Percentiles rank a stretch among this genome's conserved stretches.
phyloP scores from a whole-genome alignment of 495 filamentous ascomycete genomes.

The Penicillium alfredii region DNA sequence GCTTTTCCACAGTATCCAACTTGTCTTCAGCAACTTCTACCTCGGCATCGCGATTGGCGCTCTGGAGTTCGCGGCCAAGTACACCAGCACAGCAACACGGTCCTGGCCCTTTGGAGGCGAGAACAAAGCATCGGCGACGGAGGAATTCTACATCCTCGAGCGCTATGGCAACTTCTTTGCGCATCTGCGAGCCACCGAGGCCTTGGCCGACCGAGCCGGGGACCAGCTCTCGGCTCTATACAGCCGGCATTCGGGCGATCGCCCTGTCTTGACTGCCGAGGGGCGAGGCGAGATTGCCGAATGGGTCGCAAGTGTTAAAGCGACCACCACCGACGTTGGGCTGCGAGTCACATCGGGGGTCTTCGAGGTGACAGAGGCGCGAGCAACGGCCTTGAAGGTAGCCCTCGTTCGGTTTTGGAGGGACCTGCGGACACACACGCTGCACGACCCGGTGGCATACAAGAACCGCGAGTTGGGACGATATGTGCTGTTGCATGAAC shows the following conservation, averaged over 20 bases:
- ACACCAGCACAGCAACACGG: conserved; percentile 47
- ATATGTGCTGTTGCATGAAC: conserved; percentile 45
- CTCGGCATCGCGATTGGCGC: conserved; percentile 53
- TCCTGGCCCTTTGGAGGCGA: conserved; percentile 56
- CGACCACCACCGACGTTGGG: conserved; percentile 52
- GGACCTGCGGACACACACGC: conserved; percentile 52
- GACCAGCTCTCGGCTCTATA: conserved; percentile 39
- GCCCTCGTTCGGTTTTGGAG: conserved; percentile 57
- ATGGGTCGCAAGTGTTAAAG: conserved; percentile 54
- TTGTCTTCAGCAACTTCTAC: conserved; percentile 59
- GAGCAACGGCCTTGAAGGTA: conserved; percentile 47
- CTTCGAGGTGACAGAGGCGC: conserved; percentile 54
- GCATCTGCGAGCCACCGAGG: conserved; percentile 50
- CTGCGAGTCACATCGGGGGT: conserved; percentile 50
- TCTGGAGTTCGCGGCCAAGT: conserved; percentile 42
- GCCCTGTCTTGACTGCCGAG: conserved; percentile 34
- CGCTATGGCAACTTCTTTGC: conserved; percentile 56
- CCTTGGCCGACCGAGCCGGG: conserved; percentile 50
- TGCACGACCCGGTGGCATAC: conserved; percentile 60
- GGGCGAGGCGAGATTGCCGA: conserved; percentile 53
- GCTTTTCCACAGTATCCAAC: conserved; percentile 40
- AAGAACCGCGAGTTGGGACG: conserved; percentile 54
- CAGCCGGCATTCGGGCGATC: conserved; percentile 24
- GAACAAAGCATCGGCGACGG: conserved; percentile 45
- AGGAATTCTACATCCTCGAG: conserved; percentile 58